Evolutionary conservation across 208 protist genomes (phyloP).

Genomic region (Trypanosoma avium): DNA sequence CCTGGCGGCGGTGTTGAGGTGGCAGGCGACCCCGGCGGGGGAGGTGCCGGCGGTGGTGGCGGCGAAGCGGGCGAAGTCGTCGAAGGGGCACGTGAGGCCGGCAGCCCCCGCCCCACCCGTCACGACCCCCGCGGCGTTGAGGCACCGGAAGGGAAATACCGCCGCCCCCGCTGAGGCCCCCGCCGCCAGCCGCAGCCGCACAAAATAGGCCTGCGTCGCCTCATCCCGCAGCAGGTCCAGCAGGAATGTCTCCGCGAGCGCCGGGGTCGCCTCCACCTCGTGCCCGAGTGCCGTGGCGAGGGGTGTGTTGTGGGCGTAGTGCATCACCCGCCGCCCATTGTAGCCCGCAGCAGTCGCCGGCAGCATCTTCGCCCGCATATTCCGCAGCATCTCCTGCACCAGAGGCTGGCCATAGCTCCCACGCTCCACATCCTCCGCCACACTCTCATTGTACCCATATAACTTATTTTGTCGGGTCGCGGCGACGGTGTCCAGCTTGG

Average conservation of each 20-base stretch:
- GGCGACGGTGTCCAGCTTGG: conserved; percentile 16
- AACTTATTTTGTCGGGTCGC: conserved; percentile 20
- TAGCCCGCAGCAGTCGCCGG: background rate
- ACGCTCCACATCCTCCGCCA: background rate
- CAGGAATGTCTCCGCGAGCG: conserved; percentile 24
- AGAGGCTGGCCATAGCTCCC: conserved; percentile 24
- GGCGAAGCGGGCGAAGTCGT: conserved; percentile 27
- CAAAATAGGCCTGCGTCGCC: conserved; percentile 20
- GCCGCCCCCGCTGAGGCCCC: background rate
- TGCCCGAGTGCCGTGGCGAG: conserved; percentile 15
- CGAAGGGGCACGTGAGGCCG: conserved; percentile 23
- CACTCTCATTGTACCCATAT: conserved; percentile 4
- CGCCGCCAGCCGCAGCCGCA: conserved; percentile 19
- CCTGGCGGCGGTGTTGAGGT: conserved; percentile 10
- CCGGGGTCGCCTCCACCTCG: background rate
- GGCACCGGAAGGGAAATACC: conserved; percentile 27
- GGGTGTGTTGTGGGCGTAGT: conserved; percentile 18
- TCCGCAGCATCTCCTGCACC: conserved; percentile 13
- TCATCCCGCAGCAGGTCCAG: conserved; percentile 24
- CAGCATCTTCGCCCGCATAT: conserved; percentile 23
- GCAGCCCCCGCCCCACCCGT: conserved; percentile 1
- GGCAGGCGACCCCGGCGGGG: conserved; percentile 10
- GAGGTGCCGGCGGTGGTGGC: conserved; percentile 10
- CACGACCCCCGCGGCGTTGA: conserved; percentile 7
- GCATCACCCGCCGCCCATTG: conserved; percentile 6